Conservation (phyloP, 2,329 filamentous ascomycete species). For the Fusarium dlaminii region DNA sequence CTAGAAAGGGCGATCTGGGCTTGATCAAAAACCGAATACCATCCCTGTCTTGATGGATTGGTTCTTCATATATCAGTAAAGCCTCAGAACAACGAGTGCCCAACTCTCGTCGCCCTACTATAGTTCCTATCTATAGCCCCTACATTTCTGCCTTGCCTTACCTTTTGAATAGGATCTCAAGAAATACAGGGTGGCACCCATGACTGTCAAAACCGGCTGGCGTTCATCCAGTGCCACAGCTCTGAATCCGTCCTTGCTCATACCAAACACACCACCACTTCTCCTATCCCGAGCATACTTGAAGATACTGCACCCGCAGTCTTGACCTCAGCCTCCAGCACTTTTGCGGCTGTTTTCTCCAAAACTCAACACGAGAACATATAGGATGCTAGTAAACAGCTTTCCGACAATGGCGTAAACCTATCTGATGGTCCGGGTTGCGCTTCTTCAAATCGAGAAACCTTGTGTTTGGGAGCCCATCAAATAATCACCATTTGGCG, state of each 20-base stretch:
- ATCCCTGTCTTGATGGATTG: neutral
- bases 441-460: conserved; percentile 12
- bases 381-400: neutral
- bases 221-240: neutral
- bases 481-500: neutral
- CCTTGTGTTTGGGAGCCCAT: conserved; percentile 1
- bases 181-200: neutral
- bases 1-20: neutral
- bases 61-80: neutral
- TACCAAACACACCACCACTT: neutral
- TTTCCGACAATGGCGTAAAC: neutral
- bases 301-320: neutral
- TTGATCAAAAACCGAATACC: neutral
- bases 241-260: neutral
- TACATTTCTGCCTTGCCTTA: neutral
- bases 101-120: conserved; percentile 3
- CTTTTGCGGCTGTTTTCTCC: neutral
- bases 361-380: neutral
- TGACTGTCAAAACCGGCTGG: neutral
- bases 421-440: neutral
- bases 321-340: neutral
- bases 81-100: neutral
- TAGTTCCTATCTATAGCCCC: conserved; percentile 12
- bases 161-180: neutral
- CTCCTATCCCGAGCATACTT: neutral